Evolutionary conservation across 2,329 filamentous ascomycete species (phyloP).

Genomic region (Grosmannia serpens): DNA sequence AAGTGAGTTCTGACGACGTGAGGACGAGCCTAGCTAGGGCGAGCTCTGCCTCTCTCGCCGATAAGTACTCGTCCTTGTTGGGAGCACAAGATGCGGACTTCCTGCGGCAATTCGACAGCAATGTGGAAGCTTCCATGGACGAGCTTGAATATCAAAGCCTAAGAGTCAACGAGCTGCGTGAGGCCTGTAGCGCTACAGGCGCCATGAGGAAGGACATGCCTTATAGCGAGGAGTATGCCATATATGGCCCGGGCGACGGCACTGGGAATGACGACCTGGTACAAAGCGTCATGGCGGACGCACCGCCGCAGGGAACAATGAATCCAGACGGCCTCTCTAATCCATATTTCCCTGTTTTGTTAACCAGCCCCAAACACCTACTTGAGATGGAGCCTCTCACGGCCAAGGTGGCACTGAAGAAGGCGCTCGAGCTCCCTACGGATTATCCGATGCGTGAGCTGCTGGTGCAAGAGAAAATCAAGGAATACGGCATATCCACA

Average conservation of each 20-base stretch:
- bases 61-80: constrained; percentile 13
- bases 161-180: constrained; percentile 23
- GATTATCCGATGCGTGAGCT: constrained; percentile 21
- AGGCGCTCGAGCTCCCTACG: constrained; percentile 25
- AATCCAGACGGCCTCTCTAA: constrained; percentile 21
- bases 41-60: constrained; percentile 10
- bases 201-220: constrained; percentile 32
- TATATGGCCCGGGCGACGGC: constrained; percentile 21
- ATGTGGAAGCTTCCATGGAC: constrained; percentile 15
- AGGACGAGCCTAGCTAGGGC: constrained; percentile 12
- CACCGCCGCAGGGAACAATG: not conserved
- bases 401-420: constrained; percentile 27
- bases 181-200: constrained; percentile 27
- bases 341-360: constrained; percentile 29
- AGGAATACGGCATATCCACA: constrained; percentile 35
- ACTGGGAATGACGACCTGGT: constrained; percentile 15
- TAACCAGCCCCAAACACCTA: constrained; percentile 37
- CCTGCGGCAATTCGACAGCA: constrained; percentile 27
- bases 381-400: constrained; percentile 27
- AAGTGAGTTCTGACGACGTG: too few relatives aligned
- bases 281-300: constrained; percentile 15
- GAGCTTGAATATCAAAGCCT: constrained; percentile 22
- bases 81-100: constrained; percentile 31
- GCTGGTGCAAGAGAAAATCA: constrained; percentile 29
- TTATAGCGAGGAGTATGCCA: constrained; percentile 25